These are phyloP conservation scores for Dictyostelium brefeldianum DNA, from an alignment of 78 protist species.

Conservation along the genomic window DNA sequence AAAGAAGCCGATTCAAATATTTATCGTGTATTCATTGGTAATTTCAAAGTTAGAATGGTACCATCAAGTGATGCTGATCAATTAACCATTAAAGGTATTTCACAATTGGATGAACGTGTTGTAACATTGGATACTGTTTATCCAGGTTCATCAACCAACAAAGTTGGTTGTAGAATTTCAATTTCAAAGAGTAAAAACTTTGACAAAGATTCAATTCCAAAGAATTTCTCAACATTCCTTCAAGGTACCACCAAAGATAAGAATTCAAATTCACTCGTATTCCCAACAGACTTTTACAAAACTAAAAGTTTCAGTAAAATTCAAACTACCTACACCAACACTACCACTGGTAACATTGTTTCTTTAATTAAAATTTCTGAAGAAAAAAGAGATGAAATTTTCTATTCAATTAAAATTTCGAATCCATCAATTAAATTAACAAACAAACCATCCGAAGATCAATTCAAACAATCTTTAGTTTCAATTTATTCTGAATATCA, in stretches of 20 bases:
- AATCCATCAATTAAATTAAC: slow-evolving; percentile 15
- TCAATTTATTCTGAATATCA: slow-evolving; percentile 32
- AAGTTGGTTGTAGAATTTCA: slow-evolving; percentile 15
- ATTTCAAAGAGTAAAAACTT: slow-evolving; percentile 26
- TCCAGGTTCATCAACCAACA: not conserved
- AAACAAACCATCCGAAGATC: slow-evolving; percentile 27
- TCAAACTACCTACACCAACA: not conserved
- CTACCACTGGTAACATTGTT: not conserved
- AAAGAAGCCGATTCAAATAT: not conserved
- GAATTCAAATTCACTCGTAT: not conserved
- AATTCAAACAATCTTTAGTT: slow-evolving; percentile 9
- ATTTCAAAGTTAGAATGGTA: slow-evolving; percentile 5
- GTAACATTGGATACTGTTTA: slow-evolving; percentile 5
- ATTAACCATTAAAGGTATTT: not conserved
- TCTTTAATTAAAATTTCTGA: slow-evolving; percentile 3
- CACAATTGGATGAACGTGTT: slow-evolving; percentile 23
- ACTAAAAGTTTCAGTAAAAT: not conserved
- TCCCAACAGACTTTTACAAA: slow-evolving; percentile 18
- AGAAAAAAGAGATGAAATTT: slow-evolving; percentile 28
- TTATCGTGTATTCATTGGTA: slow-evolving; percentile 30
- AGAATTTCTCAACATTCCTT: not conserved
- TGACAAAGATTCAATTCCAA: slow-evolving; percentile 7
- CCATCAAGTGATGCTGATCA: not conserved
- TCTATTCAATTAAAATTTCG: slow-evolving; percentile 7
- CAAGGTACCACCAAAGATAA: slow-evolving; percentile 17